Conservation (phyloP, 352 stramenopile species). For the Phytophthora sansomeana region DNA sequence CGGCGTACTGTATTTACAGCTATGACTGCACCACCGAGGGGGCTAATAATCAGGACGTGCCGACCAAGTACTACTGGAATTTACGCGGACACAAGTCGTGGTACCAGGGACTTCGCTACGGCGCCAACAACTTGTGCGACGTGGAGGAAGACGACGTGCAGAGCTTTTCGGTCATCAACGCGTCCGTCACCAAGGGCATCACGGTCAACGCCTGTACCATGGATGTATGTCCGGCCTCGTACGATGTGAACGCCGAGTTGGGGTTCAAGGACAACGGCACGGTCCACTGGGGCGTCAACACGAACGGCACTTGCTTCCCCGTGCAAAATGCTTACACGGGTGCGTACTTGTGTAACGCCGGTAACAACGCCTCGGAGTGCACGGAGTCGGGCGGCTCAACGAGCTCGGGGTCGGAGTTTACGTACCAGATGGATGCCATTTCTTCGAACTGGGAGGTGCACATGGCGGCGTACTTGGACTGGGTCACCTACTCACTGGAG, state of each 20-base stretch:
- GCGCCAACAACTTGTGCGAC: conserved; percentile 64
- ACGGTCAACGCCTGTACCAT: conserved; percentile 60
- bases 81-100: conserved; percentile 67
- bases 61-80: conserved; percentile 51
- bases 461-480: conserved; percentile 79
- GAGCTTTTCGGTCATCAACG: conserved; percentile 50
- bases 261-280: conserved; percentile 46
- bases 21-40: conserved; percentile 48
- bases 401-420: conserved; percentile 37
- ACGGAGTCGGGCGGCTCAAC: conserved; percentile 34
- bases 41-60: conserved; percentile 58
- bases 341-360: conserved; percentile 56
- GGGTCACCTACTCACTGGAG: conserved; percentile 63
- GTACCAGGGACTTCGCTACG: conserved; percentile 76
- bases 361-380: conserved; percentile 43
- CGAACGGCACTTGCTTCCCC: conserved; percentile 56
- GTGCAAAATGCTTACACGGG: conserved; percentile 61
- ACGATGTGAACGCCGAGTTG: conserved; percentile 58
- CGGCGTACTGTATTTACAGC: conserved; percentile 54
- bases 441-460: conserved; percentile 89
- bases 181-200: conserved; percentile 51
- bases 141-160: conserved; percentile 37
- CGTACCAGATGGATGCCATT: conserved; percentile 92
- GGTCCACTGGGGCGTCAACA: conserved; percentile 54
- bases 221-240: conserved; percentile 68